Base-by-base conservation (phyloP, 78 protist genomes). In the Dictyostelium purpureum region DNA sequence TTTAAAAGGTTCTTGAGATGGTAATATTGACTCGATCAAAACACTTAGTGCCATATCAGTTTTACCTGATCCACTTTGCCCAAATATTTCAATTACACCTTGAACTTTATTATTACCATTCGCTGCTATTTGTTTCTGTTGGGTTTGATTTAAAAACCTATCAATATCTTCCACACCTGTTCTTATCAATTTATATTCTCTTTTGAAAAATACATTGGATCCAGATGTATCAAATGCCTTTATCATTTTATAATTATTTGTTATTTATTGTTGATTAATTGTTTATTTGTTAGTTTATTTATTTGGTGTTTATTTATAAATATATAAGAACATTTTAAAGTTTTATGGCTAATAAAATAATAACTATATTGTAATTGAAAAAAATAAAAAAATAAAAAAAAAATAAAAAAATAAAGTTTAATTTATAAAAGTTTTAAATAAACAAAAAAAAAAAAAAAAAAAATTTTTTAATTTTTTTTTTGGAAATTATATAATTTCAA, bases 151-250 rank as follows among this genome's bases (percentile, higher is more conserved):
- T 26, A 73, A 71, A 73, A 28, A 73, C 21, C 9, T 6, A 73
- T 85, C 91, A 28, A 85, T 28, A 24, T 45, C 71, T 6, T 45
- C 61, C 24, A 85, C 19, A 21, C 91, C 91, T 2, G 78, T 71
- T 9, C 2, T 51, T 6, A 85, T 42, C 21, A 54, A 21, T 31
- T 66, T 40, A 28, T 54, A 28, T 6, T 47, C 57, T 85, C 81
- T 85, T 73, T 85, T 85, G 33, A 71, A 73, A 73, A 73, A 85
- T 82, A 85, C 1, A 38, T 85, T 42, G 16, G 42, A 59, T 18
- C 80, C 91, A 19, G 91, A 57, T 2, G 69, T 45, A 31, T 85
- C 82, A 47, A 63, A 63, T 16, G 71, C 26, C 18, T 63, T 63
- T 35, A 63, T 16, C 12, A 5, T 16, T 33, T 12, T 33, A 16